Evolutionary conservation across 768 basidiomycete genomes (phyloP).

Genomic region (Naganishia antarctica): DNA sequence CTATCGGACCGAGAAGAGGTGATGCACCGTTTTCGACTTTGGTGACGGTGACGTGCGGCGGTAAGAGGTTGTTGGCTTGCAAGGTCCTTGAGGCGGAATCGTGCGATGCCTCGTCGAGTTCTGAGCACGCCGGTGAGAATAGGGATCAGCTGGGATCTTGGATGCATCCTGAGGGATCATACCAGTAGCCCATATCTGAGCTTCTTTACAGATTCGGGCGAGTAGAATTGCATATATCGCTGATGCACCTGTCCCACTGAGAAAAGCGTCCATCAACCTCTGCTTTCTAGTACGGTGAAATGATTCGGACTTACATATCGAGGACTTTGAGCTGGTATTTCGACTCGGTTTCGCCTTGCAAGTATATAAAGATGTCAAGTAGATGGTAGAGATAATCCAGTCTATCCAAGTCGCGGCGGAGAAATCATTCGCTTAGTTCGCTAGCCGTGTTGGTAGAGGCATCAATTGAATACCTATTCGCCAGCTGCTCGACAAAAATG

Average conservation of each 20-base stretch:
- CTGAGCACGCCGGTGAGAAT: conserved; percentile 50
- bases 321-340: conserved; percentile 52
- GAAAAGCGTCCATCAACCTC: neutral
- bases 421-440: too few relatives aligned
- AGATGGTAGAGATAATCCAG: conserved; percentile 70
- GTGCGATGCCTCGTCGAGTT: conserved; percentile 66
- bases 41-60: conserved; percentile 25
- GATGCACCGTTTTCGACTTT: neutral
- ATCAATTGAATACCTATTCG: conserved; percentile 36
- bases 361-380: conserved; percentile 42
- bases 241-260: conserved; percentile 83
- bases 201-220: conserved; percentile 56
- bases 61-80: conserved; percentile 55
- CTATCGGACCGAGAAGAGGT: neutral
- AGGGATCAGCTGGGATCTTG: neutral
- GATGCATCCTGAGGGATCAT: neutral
- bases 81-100: conserved; percentile 60
- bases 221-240: conserved; percentile 80
- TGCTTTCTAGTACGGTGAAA: neutral
- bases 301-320: conserved; percentile 62
- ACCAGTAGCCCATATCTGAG: conserved; percentile 71
- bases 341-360: conserved; percentile 23
- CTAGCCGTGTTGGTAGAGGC: too few relatives aligned
- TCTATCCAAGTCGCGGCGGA: conserved; percentile 50
- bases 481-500: conserved; percentile 29